A percentile compares a stretch with the other conserved stretches of the same genome.
Evolutionary conservation across 2,329 filamentous ascomycete species (phyloP).

Genomic region (Claviceps maximensis): DNA sequence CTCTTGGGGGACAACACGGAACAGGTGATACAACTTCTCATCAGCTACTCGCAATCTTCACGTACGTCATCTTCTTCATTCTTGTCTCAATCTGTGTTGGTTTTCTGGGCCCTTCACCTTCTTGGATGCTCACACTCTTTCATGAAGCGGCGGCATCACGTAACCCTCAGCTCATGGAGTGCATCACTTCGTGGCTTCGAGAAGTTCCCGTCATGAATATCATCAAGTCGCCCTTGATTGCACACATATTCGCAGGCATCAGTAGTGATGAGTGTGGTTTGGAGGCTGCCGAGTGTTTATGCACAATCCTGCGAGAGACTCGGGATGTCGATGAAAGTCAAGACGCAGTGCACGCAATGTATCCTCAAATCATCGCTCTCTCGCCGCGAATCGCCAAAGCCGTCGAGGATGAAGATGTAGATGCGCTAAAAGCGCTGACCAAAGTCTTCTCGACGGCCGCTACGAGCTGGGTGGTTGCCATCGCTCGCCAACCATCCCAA

Average conservation of each 20-base stretch:
- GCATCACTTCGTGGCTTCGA: constrained; percentile 90
- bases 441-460: constrained; percentile 86
- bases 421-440: constrained; percentile 78
- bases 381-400: constrained; percentile 62
- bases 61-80: constrained; percentile 38
- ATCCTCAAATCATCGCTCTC: constrained; percentile 66
- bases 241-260: constrained; percentile 66
- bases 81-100: neutral
- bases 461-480: constrained; percentile 85
- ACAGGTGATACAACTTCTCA: constrained; percentile 74
- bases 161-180: constrained; percentile 85
- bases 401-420: constrained; percentile 68
- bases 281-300: constrained; percentile 82
- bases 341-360: constrained; percentile 66
- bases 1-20: constrained; percentile 81
- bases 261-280: constrained; percentile 67
- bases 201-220: constrained; percentile 79
- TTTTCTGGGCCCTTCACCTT: neutral
- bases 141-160: constrained; percentile 56
- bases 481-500: constrained; percentile 68
- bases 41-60: constrained; percentile 85
- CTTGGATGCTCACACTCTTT: neutral
- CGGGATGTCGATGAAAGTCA: constrained; percentile 85
- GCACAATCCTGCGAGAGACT: constrained; percentile 83
- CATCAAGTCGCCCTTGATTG: constrained; percentile 72